Percentiles rank a stretch among this genome's conserved stretches.
Conservation (phyloP, 2,329 filamentous ascomycete species). For the Cytospora mali region DNA sequence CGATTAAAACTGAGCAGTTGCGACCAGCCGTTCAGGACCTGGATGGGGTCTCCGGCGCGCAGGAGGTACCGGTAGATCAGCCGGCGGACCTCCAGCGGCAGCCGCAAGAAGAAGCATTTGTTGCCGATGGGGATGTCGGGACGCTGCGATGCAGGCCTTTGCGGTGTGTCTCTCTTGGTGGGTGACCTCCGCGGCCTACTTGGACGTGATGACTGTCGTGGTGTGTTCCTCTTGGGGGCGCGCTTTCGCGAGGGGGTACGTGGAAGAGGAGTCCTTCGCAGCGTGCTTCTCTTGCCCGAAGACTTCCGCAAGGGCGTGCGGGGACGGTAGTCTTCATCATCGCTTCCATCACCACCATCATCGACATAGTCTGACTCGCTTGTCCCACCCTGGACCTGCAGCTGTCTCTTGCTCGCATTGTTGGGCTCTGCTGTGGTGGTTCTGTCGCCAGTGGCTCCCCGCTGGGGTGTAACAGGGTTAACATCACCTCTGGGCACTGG, state of each 20-base stretch:
- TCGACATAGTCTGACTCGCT: no score
- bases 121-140: slow-evolving; percentile 5
- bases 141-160: not conserved
- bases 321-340: no score
- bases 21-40: slow-evolving; percentile 39
- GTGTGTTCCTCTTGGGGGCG: no score
- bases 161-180: not conserved
- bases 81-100: slow-evolving; percentile 39
- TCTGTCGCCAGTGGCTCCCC: not conserved
- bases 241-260: no score
- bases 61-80: slow-evolving; percentile 39
- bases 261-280: no score
- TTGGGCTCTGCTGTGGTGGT: not conserved
- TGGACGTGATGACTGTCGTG: no score
- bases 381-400: no score
- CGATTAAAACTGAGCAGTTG: no score
- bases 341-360: no score
- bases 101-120: slow-evolving; percentile 7
- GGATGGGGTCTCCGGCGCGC: slow-evolving; percentile 36
- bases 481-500: not conserved
- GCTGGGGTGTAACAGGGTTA: not conserved
- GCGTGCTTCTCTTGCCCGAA: no score
- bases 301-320: no score
- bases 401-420: not conserved
- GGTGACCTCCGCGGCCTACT: not conserved